Base-by-base conservation (phyloP, 2,329 filamentous ascomycete species). In the Fusarium verticillioides region DNA sequence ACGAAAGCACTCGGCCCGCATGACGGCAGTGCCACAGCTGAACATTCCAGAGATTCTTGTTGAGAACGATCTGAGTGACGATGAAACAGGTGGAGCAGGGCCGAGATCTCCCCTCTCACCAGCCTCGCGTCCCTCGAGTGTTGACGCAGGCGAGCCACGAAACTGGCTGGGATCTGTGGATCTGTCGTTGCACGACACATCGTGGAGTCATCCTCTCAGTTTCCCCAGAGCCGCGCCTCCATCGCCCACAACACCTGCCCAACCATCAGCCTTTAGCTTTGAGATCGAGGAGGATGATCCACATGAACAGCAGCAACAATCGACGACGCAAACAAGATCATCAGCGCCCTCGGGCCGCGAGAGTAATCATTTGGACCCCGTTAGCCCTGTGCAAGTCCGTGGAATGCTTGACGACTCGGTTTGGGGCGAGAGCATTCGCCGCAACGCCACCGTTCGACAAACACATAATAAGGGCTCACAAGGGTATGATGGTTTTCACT, bases 371-470 rank as follows among this genome's bases (percentile, higher is more conserved):
- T 36, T 73, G 34, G 71, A 75, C 19, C 47, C 63, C 18, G 65
- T 50, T 37, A 75, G 60, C 49, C 78, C 91, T 92, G 89, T 91
- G 53, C 92, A 95, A 77, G 93, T 97, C 75, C 90, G 95, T 81
- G 91, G 95, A 75, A 93, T 96, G 79, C 87, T 98, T 61, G 94
- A 96, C 78, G 93, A 96, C 78, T 96, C 94, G 23, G 92, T 93
- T 21, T 98, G 96, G 96, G 94, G 96, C 58, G 94, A 97, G 83
- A 97, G 94, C 85, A 95, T 98, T 73, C 88, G 95, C 72, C 89
- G 94, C 70, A 97, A 94, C 83, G 94, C 96, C 76, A 97, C 95
- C 60, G 88, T 88, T 60, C 84, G 84, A 58, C 85, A 83, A 73
- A 84, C 84, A 52, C 73, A 77, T 19, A 81, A 84, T 30, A 78